Evolutionary conservation across 371 early-diverging fungal genomes (phyloP).

Genomic region (Chytridium lagenaria): DNA sequence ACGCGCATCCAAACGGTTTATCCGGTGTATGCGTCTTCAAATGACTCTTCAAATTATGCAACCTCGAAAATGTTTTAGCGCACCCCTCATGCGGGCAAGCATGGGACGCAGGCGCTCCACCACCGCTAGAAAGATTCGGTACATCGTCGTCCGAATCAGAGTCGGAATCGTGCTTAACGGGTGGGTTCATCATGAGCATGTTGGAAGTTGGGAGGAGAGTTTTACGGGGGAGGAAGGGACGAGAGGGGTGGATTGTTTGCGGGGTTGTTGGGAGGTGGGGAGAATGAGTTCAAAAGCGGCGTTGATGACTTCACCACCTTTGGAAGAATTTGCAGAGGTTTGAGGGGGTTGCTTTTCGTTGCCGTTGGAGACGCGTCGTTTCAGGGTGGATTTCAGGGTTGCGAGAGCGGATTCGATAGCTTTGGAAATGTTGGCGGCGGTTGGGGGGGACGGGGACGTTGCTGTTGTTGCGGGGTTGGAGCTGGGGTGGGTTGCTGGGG

Average conservation of each 20-base stretch:
- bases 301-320: not conserved
- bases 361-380: conserved; percentile 10
- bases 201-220: not conserved
- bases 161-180: not conserved
- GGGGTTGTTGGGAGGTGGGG: not conserved
- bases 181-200: conserved; percentile 6
- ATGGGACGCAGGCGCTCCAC: conserved; percentile 23
- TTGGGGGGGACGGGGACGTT: conserved; percentile 6
- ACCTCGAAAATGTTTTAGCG: conserved; percentile 65
- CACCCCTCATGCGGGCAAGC: conserved; percentile 55
- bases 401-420: conserved; percentile 4
- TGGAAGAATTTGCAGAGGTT: not conserved
- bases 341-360: conserved; percentile 7
- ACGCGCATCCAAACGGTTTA: conserved; percentile 58
- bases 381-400: conserved; percentile 6
- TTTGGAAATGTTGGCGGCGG: conserved; percentile 18
- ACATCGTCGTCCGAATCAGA: not conserved
- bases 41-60: conserved; percentile 75
- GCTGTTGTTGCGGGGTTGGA: conserved; percentile 6
- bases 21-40: conserved; percentile 66
- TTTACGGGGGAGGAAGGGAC: not conserved
- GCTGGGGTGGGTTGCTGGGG: not conserved
- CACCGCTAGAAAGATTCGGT: not conserved
- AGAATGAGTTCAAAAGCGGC: conserved; percentile 5
- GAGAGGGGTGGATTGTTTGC: not conserved